phyloP scores from a whole-genome alignment of 1,284 basidiomycete species.

The Blastosporella zonata region DNA sequence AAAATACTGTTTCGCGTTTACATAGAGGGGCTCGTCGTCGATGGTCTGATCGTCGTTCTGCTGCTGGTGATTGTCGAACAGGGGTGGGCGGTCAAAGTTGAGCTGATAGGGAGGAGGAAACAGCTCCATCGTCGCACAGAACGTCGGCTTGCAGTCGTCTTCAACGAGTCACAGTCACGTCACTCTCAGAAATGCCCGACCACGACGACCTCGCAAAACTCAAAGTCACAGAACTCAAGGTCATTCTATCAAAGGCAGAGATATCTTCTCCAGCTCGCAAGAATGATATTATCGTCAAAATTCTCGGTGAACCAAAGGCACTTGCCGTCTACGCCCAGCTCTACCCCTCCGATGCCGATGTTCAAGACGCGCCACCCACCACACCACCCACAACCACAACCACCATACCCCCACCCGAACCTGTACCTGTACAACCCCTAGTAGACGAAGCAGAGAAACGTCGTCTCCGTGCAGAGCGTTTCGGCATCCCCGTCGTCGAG shows the following conservation, averaged over 20 bases:
- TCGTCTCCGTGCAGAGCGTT: slow-evolving; percentile 61
- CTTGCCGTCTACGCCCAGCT: slow-evolving; percentile 41
- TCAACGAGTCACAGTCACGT: slow-evolving; percentile 22
- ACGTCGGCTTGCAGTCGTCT: too few species aligned
- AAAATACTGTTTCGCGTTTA: slow-evolving; percentile 97
- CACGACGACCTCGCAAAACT: slow-evolving; percentile 59
- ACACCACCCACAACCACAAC: slow-evolving; percentile 37
- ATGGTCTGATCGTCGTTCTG: slow-evolving; percentile 34
- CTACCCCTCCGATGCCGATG: slow-evolving; percentile 17
- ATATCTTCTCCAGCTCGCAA: slow-evolving; percentile 60
- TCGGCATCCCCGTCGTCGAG: slow-evolving; percentile 63
- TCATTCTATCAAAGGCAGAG: slow-evolving; percentile 53
- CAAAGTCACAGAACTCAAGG: slow-evolving; percentile 70
- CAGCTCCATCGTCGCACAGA: slow-evolving; percentile 58
- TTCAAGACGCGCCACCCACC: slow-evolving; percentile 30
- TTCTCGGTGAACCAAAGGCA: slow-evolving; percentile 51
- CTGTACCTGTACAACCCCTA: slow-evolving; percentile 33
- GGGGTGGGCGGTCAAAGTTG: slow-evolving; percentile 31
- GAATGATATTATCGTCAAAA: slow-evolving; percentile 60
- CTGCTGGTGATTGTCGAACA: slow-evolving; percentile 16
- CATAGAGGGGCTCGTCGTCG: slow-evolving; percentile 94
- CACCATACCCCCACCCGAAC: slow-evolving; percentile 30
- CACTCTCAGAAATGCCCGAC: slow-evolving; percentile 33
- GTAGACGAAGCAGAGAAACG: slow-evolving; percentile 52
- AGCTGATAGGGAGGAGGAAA: slow-evolving; percentile 57